Evolutionary conservation across 2,329 filamentous ascomycete species (phyloP), one percentile per base, ranked within the genome.

Genomic region (Pseudogymnoascus sp.): DNA sequence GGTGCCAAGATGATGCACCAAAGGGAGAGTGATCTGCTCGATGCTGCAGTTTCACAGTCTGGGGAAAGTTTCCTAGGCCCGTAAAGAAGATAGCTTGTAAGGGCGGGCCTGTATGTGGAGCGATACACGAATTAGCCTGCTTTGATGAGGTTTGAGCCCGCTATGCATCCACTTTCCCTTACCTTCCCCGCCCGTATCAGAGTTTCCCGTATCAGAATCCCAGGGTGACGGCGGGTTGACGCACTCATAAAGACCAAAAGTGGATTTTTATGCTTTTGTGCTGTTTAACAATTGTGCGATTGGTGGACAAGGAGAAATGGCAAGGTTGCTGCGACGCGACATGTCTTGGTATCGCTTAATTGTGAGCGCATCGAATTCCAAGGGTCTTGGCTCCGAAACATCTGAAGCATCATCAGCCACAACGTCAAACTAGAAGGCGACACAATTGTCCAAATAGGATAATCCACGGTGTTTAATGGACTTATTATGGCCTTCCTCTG

Each of bases 291-390:
- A 30, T 50, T 30, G 16, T 50, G 14, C 4, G 22, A 50, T 50
- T 50, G 41, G 41, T 50, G 25, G 43, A 50, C 16, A 41, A 30
- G 14, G 14, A 18, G 43, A 50, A 30, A 50, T 50, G 25, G 6
- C 25, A 50, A 8, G 43, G 43, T 50, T 16, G 14, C 7, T 50
- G 43, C 43, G 43, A 30, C 25, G 25, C 14, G 14, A 50, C 25
- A 16, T 30, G 43, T 50, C 43, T 50, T 50, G 43, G 43, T 50
- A 50, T 50, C 25, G 43, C 43, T 50, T 50, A 50, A 30, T 50
- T 50, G 22, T 6, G 7, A 16, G n/a, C 7, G 11, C 7, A 11
- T 4, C 7, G 25, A 8, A 16, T 18, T 50, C 25, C 25, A 30
- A 50, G n/a, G 43, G 25, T 30, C 43, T 50, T 50, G 25, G 25